phyloP scores from a whole-genome alignment of 2,329 filamentous ascomycete genomes.

The Massarina eburnea region DNA sequence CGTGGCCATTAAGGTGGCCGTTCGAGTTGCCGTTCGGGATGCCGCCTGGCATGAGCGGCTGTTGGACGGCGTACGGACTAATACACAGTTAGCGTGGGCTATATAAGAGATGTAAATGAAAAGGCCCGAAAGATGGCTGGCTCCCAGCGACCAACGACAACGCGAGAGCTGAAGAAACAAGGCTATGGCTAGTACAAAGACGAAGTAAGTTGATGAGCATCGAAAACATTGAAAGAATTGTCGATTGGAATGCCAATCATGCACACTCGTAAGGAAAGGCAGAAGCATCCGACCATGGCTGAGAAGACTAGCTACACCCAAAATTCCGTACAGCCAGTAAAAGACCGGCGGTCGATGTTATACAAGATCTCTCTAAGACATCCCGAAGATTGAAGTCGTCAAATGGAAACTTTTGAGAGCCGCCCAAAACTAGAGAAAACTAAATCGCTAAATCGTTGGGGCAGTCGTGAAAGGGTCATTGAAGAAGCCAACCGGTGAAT shows the following conservation, averaged over 20 bases:
- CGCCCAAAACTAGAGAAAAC: slow-evolving; percentile 40
- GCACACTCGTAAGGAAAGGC: slow-evolving; percentile 38
- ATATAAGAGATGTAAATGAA: slow-evolving; percentile 1
- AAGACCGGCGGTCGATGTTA: slow-evolving; percentile 40
- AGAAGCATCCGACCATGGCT: slow-evolving; percentile 35
- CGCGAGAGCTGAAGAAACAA: slow-evolving; percentile 21
- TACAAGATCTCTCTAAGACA: slow-evolving; percentile 40
- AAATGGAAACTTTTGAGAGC: slow-evolving; percentile 45
- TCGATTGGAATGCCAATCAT: slow-evolving; percentile 43
- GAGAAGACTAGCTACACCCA: slow-evolving; percentile 38
- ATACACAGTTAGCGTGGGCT: slow-evolving; percentile 10
- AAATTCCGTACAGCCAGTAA: slow-evolving; percentile 33
- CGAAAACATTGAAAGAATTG: slow-evolving; percentile 26
- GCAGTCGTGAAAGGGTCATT: slow-evolving; percentile 42
- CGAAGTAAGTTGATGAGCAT: slow-evolving; percentile 33
- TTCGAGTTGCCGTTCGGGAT: slow-evolving; percentile 27
- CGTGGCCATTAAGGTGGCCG: slow-evolving; percentile 17
- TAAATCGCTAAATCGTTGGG: slow-evolving; percentile 43
- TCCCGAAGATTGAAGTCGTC: slow-evolving; percentile 38
- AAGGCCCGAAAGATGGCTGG: slow-evolving; percentile 11
- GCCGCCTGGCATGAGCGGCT: slow-evolving; percentile 24
- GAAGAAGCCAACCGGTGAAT: slow-evolving; percentile 39
- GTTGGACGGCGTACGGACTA: slow-evolving; percentile 34
- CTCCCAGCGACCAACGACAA: slow-evolving; percentile 10
- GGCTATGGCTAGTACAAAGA: slow-evolving; percentile 25